Percentiles rank a stretch among this genome's conserved stretches.
Conservation (phyloP, 768 basidiomycete genomes). For the Pholiota conissans region DNA sequence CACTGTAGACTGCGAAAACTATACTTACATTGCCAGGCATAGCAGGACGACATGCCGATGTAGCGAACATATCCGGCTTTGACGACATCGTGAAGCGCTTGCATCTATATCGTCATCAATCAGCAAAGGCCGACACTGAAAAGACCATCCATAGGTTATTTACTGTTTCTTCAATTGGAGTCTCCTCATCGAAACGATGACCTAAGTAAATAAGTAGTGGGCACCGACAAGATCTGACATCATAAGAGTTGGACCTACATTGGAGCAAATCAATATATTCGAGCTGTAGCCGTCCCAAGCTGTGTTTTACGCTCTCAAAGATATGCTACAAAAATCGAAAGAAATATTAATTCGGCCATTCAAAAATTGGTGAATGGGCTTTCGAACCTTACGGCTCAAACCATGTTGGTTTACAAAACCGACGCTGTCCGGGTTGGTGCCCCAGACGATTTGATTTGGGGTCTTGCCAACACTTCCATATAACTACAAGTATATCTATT, state of each 20-base stretch:
- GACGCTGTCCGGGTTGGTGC: conserved; percentile 28
- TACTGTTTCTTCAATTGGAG: conserved; percentile 63
- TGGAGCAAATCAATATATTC: conserved; percentile 80
- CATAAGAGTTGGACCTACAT: no score
- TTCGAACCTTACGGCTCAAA: conserved; percentile 32
- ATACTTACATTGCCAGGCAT: conserved; percentile 53
- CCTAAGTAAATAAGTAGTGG: conserved; percentile 31
- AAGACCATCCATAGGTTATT: conserved; percentile 8
- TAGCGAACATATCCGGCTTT: no score
- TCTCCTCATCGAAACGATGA: conserved; percentile 56
- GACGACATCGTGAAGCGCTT: no score
- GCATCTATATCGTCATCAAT: conserved; percentile 47
- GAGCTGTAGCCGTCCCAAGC: conserved; percentile 65
- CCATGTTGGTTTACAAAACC: conserved; percentile 61
- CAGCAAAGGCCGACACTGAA: not conserved
- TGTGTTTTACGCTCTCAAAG: conserved; percentile 64
- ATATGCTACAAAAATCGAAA: conserved; percentile 55
- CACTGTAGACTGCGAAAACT: not conserved
- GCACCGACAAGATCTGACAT: no score
- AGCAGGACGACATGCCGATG: conserved; percentile 60
- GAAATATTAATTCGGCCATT: not conserved
- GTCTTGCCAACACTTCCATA: conserved; percentile 29
- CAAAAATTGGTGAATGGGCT: not conserved
- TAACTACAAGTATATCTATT: no score
- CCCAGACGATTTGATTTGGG: conserved; percentile 2